These are phyloP conservation scores for Lagenidium giganteum DNA, from an alignment of 352 stramenopile genomes.

Conservation along the genomic window DNA sequence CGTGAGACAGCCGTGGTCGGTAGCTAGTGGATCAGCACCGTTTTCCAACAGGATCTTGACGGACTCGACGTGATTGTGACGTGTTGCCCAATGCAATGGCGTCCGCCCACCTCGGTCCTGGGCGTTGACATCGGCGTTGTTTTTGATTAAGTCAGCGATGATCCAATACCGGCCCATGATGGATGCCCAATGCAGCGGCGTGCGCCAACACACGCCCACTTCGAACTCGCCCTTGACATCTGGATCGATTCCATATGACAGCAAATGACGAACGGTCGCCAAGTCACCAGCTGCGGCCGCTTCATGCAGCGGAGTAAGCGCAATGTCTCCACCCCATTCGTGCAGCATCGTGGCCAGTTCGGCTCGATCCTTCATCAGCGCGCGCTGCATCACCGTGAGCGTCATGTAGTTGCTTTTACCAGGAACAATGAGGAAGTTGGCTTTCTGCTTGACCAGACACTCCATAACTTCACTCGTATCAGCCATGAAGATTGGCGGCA, in stretches of 20 bases:
- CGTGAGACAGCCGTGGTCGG: too few relatives aligned
- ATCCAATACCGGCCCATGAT: too few relatives aligned
- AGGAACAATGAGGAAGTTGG: slow-evolving; percentile 54
- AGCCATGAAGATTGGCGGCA: slow-evolving; percentile 73
- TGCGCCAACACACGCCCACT: slow-evolving; percentile 67
- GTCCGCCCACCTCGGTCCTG: too few relatives aligned
- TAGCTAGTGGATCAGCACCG: slow-evolving; percentile 51
- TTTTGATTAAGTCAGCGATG: too few relatives aligned
- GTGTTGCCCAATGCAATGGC: too few relatives aligned
- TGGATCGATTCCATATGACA: slow-evolving; percentile 48
- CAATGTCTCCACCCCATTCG: slow-evolving; percentile 74
- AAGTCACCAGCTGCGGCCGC: slow-evolving; percentile 61
- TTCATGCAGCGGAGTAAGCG: slow-evolving; percentile 71
- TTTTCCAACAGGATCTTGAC: slow-evolving; percentile 65
- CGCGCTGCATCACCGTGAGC: slow-evolving; percentile 66
- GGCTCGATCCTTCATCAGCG: slow-evolving; percentile 71
- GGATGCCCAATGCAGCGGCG: slow-evolving; percentile 73
- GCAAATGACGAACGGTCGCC: slow-evolving; percentile 44
- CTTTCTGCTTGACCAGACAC: slow-evolving; percentile 55
- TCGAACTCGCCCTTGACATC: slow-evolving; percentile 77
- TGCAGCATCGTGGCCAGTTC: slow-evolving; percentile 70
- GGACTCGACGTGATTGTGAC: slow-evolving; percentile 32
- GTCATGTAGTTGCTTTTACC: slow-evolving; percentile 79
- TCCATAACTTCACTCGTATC: slow-evolving; percentile 61
- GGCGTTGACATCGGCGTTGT: too few relatives aligned